Percentiles rank a stretch among this genome's conserved stretches.
phyloP scores from a whole-genome alignment of 768 basidiomycete genomes.

The Leccinum rimulosum region DNA sequence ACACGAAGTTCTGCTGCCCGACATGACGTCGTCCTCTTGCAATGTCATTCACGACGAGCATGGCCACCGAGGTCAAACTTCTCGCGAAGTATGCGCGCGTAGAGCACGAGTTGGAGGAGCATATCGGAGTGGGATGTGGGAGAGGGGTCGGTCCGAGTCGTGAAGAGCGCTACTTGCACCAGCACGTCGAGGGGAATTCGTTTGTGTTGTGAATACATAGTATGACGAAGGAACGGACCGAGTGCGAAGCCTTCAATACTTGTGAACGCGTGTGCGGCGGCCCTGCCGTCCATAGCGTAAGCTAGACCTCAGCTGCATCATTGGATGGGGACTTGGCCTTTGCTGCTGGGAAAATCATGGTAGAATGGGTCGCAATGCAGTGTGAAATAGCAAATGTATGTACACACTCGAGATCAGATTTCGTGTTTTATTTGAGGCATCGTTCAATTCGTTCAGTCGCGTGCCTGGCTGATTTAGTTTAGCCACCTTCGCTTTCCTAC shows the following conservation, averaged over 20 bases:
- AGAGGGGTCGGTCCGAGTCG: slow-evolving; percentile 33
- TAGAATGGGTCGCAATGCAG: slow-evolving; percentile 29
- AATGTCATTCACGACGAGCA: too few species aligned
- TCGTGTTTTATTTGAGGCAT: slow-evolving; percentile 27
- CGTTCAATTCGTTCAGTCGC: slow-evolving; percentile 19
- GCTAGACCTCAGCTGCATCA: slow-evolving; percentile 28
- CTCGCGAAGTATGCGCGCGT: too few species aligned
- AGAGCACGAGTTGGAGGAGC: slow-evolving; percentile 44
- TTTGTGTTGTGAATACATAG: slow-evolving; percentile 48
- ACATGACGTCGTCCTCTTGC: too few species aligned
- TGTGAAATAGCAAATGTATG: slow-evolving; percentile 27
- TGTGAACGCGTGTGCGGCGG: slow-evolving; percentile 22
- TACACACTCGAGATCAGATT: slow-evolving; percentile 35
- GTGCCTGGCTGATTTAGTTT: slow-evolving; percentile 37
- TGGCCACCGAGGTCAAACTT: too few species aligned
- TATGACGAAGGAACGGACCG: slow-evolving; percentile 14
- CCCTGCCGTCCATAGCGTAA: neutral
- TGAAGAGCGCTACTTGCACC: slow-evolving; percentile 50
- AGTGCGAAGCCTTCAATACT: slow-evolving; percentile 24
- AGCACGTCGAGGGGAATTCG: slow-evolving; percentile 55
- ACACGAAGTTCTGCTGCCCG: too few species aligned
- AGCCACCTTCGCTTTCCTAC: slow-evolving; percentile 32
- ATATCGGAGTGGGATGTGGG: slow-evolving; percentile 38
- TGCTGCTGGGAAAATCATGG: slow-evolving; percentile 38
- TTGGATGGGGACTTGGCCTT: slow-evolving; percentile 30